Conservation (phyloP, 371 early-diverging fungal species). For the Rhizopus delemar region DNA sequence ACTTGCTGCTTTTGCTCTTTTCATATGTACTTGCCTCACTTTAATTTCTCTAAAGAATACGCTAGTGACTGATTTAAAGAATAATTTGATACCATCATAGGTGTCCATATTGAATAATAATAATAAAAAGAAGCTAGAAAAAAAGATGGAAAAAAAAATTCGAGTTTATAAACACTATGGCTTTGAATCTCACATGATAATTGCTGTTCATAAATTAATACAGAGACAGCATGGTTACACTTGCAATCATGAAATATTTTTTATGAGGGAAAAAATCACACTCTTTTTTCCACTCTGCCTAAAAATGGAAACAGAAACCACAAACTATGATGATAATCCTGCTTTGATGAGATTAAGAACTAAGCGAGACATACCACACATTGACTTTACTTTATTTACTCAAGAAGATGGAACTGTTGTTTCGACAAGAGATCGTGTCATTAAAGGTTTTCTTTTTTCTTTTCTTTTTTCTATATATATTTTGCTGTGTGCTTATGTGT, state of each 20-base stretch:
- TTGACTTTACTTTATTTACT: slow-evolving; percentile 75
- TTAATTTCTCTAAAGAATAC: slow-evolving; percentile 77
- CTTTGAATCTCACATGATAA: neutral
- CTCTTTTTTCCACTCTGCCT: neutral
- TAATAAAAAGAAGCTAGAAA: neutral
- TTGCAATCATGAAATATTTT: neutral
- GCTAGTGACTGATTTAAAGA: slow-evolving; percentile 36
- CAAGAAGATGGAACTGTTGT: slow-evolving; percentile 77
- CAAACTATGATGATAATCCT: no score
- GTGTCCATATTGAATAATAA: slow-evolving; percentile 11
- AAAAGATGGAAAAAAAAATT: neutral
- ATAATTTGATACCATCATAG: slow-evolving; percentile 21
- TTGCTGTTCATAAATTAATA: neutral
- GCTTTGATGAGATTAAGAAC: no score
- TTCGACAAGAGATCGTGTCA: slow-evolving; percentile 71
- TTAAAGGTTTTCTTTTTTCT: slow-evolving; percentile 56
- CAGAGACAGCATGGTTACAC: slow-evolving; percentile 2
- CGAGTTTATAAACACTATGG: neutral
- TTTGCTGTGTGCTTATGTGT: no score
- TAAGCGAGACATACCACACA: slow-evolving; percentile 31
- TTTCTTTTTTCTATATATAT: no score
- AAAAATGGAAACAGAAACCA: no score
- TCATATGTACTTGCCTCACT: slow-evolving; percentile 13
- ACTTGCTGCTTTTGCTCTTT: neutral
- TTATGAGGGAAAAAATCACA: neutral